These are phyloP conservation scores for Dictyostelium firmibasis DNA, from an alignment of 78 protist genomes.

Conservation along the genomic window DNA sequence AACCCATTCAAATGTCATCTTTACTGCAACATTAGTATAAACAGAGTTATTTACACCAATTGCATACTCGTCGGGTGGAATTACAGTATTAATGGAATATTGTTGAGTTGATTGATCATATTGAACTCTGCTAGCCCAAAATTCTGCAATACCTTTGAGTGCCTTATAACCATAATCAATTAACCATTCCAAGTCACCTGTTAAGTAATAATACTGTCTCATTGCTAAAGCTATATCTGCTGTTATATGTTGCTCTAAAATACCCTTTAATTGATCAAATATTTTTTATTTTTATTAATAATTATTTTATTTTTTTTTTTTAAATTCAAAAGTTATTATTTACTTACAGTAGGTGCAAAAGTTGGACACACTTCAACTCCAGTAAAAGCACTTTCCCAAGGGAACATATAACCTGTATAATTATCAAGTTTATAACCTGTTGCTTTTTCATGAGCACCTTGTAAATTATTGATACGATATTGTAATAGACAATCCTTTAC, in stretches of 20 bases:
- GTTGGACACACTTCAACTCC: conserved; percentile 71
- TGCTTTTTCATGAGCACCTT: conserved; percentile 56
- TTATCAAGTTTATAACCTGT: neutral
- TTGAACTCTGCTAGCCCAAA: conserved; percentile 67
- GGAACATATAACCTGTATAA: conserved; percentile 52
- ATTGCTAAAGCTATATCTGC: conserved; percentile 73
- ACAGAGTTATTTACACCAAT: conserved; percentile 64
- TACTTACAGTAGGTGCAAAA: conserved; percentile 40
- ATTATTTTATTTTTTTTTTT: too few species aligned
- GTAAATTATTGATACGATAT: conserved; percentile 32
- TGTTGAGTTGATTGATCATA: too few species aligned
- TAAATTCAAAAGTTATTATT: too few species aligned
- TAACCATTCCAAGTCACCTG: conserved; percentile 48
- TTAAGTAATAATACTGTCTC: conserved; percentile 49
- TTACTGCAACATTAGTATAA: conserved; percentile 71
- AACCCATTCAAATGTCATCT: conserved; percentile 61
- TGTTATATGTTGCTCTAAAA: conserved; percentile 75
- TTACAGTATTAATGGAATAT: neutral
- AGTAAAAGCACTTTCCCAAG: conserved; percentile 74
- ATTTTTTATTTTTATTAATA: too few species aligned
- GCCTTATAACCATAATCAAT: conserved; percentile 1
- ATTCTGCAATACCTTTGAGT: conserved; percentile 58
- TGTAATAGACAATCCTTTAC: conserved; percentile 21
- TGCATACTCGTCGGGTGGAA: conserved; percentile 82
- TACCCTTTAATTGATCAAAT: neutral